Base-by-base conservation (phyloP, 2,329 filamentous ascomycete species). In the Claviceps quebecensis region DNA sequence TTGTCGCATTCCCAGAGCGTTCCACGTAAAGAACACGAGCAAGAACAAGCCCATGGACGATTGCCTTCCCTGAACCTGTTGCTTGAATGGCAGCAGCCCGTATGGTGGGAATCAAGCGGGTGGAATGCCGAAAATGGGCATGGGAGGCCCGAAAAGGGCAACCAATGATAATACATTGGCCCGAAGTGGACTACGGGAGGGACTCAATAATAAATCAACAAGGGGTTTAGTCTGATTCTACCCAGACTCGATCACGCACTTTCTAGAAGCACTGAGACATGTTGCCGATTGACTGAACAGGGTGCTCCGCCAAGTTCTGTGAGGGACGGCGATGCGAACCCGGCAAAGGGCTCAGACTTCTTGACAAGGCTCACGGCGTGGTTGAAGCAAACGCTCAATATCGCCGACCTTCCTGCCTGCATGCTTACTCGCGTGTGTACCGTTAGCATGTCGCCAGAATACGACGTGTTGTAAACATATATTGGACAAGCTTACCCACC, bases 1-100 rank as follows among this genome's bases (percentile, higher is more conserved):
- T 52, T 47, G 45, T 47, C 48, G 23, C 51, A 50, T 53, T 50
- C 51, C 51, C 44, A 45, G 51, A 45, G 38, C 46, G 38, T 48
- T 39, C 23, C 41, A 37, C 19, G 45, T 34, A 43, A 47, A 45
- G 29, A 37, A 47, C 9, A 47, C n/a, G 38, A 47, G n/a, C 36
- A 48, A 45, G 23, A 29, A 50, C 29, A 29, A 44, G 29, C 6
- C 23, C 17, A 22, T 47, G 38, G 17, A 16, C 37, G 44, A 46
- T 47, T 22, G n/a, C 17, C 26, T 48, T 41, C 43, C 29, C 40
- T 47, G 44, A 16, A 22, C 14, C 38, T 19, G 26, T 38, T 44
- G 39, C 37, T 47, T 17, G 36, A 14, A 49, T 46, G 26, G 43
- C 40, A 29, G 48, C 44, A 53, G 44, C 47, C 16, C 38, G 34